phyloP scores from a whole-genome alignment of 345 rosid species.

The Dimocarpus longan region DNA sequence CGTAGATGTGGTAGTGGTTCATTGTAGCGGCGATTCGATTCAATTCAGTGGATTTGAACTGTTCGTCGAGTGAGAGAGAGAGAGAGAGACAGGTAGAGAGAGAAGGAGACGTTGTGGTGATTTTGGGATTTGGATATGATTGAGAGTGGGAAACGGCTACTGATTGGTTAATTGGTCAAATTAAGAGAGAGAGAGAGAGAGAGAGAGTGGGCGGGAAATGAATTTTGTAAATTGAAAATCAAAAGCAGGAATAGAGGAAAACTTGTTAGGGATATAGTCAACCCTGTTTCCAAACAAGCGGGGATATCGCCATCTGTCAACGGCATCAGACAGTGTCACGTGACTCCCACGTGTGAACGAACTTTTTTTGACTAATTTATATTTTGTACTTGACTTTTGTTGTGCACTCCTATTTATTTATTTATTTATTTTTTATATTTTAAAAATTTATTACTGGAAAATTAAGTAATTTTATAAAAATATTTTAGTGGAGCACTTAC shows the following conservation, averaged over 20 bases:
- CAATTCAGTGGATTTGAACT: conserved; percentile 1
- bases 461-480: too few relatives aligned
- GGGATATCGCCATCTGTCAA: not conserved
- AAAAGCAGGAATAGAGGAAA: conserved; percentile 5
- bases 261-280: not conserved
- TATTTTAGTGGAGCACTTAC: too few relatives aligned
- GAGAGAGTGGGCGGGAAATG: conserved; percentile 40
- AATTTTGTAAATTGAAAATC: conserved; percentile 20
- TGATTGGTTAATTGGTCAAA: conserved; percentile 5
- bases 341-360: not conserved
- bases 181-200: conserved; percentile 10
- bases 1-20: conserved; percentile 95
- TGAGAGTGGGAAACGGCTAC: conserved; percentile 9
- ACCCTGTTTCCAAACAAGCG: conserved; percentile 13
- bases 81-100: conserved; percentile 28
- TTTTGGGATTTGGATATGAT: conserved; percentile 24
- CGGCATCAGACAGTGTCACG: not conserved
- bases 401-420: too few relatives aligned
- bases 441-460: too few relatives aligned
- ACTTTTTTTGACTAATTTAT: too few relatives aligned
- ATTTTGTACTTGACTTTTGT: too few relatives aligned
- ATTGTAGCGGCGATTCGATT: conserved; percentile 42
- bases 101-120: conserved; percentile 19
- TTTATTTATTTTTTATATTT: too few relatives aligned
- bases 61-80: conserved; percentile 9